Conservation (phyloP, 192 early-diverging fungal species). For the Powellomyces hirtus region DNA sequence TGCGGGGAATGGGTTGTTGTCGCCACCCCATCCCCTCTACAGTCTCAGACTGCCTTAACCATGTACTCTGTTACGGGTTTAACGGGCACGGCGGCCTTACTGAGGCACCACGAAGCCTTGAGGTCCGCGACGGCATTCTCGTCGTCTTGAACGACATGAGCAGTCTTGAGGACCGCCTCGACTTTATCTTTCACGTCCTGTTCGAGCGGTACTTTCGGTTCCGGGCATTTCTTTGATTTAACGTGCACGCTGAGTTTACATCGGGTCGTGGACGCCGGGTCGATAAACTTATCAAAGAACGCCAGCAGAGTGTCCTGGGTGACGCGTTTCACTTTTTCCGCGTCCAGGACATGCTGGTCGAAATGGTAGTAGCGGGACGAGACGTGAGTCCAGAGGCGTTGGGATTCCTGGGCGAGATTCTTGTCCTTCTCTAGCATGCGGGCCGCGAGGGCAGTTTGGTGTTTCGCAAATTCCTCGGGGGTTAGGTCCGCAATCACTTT, state of each 20-base stretch:
- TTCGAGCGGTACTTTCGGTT: neutral
- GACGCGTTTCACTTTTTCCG: conserved; percentile 35
- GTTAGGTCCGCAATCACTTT: conserved; percentile 53
- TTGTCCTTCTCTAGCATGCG: conserved; percentile 72
- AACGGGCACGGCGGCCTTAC: conserved; percentile 7
- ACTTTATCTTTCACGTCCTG: neutral
- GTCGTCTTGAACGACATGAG: neutral
- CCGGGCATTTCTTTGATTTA: conserved; percentile 17
- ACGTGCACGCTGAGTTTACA: conserved; percentile 70
- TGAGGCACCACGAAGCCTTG: conserved; percentile 21
- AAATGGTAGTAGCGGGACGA: conserved; percentile 75
- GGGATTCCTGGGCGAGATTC: conserved; percentile 70
- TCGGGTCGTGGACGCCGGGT: conserved; percentile 45
- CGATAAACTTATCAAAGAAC: conserved; percentile 62
- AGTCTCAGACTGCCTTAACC: too few species aligned
- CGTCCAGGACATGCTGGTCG: conserved; percentile 65
- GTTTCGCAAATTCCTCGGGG: conserved; percentile 61
- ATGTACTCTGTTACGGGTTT: conserved; percentile 6
- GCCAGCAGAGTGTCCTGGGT: conserved; percentile 47
- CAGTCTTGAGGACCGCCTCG: neutral
- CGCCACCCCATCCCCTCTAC: too few species aligned
- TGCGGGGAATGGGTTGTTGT: too few species aligned
- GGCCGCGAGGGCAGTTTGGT: conserved; percentile 62
- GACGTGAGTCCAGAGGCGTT: conserved; percentile 68
- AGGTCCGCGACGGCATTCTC: conserved; percentile 17